Percentiles rank a stretch among this genome's conserved stretches.
Evolutionary conservation across 495 filamentous ascomycete species (phyloP).

Genomic region (Lepidopterella palustris): DNA sequence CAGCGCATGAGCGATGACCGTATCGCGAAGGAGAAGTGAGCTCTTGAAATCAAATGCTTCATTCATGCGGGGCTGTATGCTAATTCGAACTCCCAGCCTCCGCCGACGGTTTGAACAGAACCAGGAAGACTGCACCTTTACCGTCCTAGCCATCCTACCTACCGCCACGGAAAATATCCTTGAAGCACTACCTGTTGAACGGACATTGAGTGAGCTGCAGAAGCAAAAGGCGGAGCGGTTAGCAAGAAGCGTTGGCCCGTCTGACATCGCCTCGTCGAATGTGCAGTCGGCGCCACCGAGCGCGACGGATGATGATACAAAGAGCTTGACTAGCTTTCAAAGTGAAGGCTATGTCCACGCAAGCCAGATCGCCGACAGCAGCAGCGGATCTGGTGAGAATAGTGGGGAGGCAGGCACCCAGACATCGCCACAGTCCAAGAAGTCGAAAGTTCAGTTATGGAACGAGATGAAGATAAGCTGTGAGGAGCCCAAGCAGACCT

Average conservation of each 20-base stretch:
- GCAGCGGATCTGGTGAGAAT: conserved; percentile 31
- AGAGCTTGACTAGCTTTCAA: conserved; percentile 66
- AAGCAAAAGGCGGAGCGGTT: conserved; percentile 79
- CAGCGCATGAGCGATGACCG: conserved; percentile 93
- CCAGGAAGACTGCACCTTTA: conserved; percentile 96
- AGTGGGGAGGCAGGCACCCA: conserved; percentile 25
- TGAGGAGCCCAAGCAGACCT: conserved; percentile 40
- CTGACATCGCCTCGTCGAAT: conserved; percentile 50
- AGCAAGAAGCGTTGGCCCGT: conserved; percentile 47
- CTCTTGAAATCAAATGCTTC: conserved; percentile 10
- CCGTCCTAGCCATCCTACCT: conserved; percentile 90
- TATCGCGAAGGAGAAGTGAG: conserved; percentile 92
- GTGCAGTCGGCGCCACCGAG: conserved; percentile 68
- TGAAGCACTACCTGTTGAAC: conserved; percentile 80
- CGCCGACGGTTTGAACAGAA: conserved; percentile 96
- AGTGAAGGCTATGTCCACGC: conserved; percentile 75
- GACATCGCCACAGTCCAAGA: conserved; percentile 48
- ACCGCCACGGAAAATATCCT: conserved; percentile 85
- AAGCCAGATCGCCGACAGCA: conserved; percentile 57
- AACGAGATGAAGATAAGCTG: conserved; percentile 95
- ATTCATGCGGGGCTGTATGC: background rate
- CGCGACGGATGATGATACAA: conserved; percentile 72
- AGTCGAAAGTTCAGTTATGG: conserved; percentile 89
- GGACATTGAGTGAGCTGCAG: conserved; percentile 83
- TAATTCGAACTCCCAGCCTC: conserved; percentile 49